Evolutionary conservation across 2,329 filamentous ascomycete genomes (phyloP).

Genomic region (Lachnellula arida): DNA sequence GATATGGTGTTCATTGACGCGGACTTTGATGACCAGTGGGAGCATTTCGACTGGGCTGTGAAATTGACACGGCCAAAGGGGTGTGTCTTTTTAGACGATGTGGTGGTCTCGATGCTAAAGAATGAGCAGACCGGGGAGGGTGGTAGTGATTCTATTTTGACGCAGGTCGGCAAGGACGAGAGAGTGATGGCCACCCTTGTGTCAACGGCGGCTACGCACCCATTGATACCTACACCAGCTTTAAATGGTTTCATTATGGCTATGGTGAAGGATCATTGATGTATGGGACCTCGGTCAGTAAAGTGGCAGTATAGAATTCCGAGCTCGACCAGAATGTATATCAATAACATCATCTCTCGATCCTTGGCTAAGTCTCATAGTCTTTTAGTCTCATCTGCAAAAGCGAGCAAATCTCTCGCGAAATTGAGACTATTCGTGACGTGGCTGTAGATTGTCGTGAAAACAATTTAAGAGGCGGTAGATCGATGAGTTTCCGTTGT

Average conservation of each 20-base stretch:
- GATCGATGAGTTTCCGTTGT: too few relatives aligned
- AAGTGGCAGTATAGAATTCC: too few relatives aligned
- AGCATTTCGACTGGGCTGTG: constrained; percentile 44
- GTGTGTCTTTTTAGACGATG: constrained; percentile 47
- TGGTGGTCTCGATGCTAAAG: constrained; percentile 31
- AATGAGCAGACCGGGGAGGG: not conserved
- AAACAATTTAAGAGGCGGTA: too few relatives aligned
- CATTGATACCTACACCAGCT: not conserved
- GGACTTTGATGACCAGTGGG: constrained; percentile 45
- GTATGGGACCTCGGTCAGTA: too few relatives aligned
- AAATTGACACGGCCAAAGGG: constrained; percentile 38
- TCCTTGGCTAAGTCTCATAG: too few relatives aligned
- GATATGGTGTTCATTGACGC: constrained; percentile 52
- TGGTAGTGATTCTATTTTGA: not conserved
- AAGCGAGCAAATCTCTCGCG: too few relatives aligned
- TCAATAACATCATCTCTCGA: too few relatives aligned
- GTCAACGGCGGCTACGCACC: not conserved
- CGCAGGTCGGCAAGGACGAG: not conserved
- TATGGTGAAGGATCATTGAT: not conserved
- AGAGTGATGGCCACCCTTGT: not conserved
- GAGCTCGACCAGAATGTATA: too few relatives aligned
- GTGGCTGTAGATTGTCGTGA: too few relatives aligned
- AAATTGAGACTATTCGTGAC: too few relatives aligned
- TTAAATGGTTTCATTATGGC: not conserved
- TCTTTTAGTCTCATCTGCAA: too few relatives aligned